phyloP scores from a whole-genome alignment of 2,329 filamentous ascomycete genomes.

The Verticillium tricorpus region DNA sequence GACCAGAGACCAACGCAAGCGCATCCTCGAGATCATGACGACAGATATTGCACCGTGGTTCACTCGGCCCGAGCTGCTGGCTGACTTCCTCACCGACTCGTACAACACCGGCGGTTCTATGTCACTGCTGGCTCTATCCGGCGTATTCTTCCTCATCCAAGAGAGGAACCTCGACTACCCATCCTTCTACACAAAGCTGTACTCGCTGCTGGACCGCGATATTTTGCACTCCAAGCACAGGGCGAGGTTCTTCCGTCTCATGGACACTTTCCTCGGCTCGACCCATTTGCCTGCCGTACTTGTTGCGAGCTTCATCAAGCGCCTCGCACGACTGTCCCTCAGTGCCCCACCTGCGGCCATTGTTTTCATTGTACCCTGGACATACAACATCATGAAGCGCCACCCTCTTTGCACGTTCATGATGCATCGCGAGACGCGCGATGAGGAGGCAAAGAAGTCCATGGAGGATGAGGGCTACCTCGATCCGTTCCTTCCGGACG shows the following conservation, averaged over 20 bases:
- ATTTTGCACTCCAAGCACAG: conserved; percentile 92
- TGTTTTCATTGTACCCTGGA: conserved; percentile 84
- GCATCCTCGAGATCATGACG: conserved; percentile 69
- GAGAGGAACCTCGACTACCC: conserved; percentile 95
- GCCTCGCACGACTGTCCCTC: conserved; percentile 79
- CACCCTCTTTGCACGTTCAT: conserved; percentile 94
- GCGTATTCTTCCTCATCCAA: conserved; percentile 91
- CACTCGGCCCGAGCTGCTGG: conserved; percentile 77
- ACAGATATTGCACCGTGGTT: conserved; percentile 86
- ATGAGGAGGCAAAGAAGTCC: conserved; percentile 50
- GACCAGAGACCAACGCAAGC: conserved; percentile 71
- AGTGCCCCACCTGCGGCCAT: conserved; percentile 85
- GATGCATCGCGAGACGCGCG: conserved; percentile 73
- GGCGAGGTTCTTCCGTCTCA: conserved; percentile 84
- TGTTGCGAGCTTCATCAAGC: conserved; percentile 94
- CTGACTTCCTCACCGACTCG: conserved; percentile 95
- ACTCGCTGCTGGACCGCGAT: conserved; percentile 81
- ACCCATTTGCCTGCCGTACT: conserved; percentile 88
- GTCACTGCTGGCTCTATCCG: conserved; percentile 82
- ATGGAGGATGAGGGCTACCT: conserved; percentile 56
- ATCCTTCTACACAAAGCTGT: conserved; percentile 88
- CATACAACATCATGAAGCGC: conserved; percentile 88
- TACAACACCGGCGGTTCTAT: conserved; percentile 84
- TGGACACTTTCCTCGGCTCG: conserved; percentile 86
- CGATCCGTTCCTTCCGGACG: conserved; percentile 74